A percentile compares a stretch with the other conserved stretches of the same genome.
These are phyloP conservation scores for Penicillium sp. DNA, from an alignment of 2,329 filamentous ascomycete species.

Conservation along the genomic window DNA sequence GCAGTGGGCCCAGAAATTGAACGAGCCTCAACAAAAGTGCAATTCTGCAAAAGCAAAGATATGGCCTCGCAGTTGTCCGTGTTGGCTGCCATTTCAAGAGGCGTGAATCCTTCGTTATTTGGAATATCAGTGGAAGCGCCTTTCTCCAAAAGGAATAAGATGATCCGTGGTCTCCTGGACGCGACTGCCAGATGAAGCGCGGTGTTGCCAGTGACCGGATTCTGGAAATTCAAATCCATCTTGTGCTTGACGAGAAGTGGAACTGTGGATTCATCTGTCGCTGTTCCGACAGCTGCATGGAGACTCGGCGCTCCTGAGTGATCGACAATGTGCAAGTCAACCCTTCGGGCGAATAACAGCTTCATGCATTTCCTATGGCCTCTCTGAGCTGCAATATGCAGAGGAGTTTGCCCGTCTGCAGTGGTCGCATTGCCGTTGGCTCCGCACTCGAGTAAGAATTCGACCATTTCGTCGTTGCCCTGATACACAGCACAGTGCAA, in stretches of 20 bases:
- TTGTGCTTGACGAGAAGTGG: conserved; percentile 30
- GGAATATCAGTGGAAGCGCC: conserved; percentile 24
- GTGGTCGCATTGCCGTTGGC: conserved; percentile 27
- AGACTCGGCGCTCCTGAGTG: conserved; percentile 22
- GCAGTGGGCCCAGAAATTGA: conserved; percentile 25
- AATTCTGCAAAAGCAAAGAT: conserved; percentile 26
- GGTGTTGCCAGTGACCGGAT: conserved; percentile 26
- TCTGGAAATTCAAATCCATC: conserved; percentile 26
- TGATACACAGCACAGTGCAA: conserved; percentile 31
- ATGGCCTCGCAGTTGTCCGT: conserved; percentile 33
- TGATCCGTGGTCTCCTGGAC: conserved; percentile 24
- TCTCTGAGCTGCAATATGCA: conserved; percentile 29
- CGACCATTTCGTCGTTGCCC: conserved; percentile 32
- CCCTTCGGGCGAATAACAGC: conserved; percentile 16
- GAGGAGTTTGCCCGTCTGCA: conserved; percentile 29
- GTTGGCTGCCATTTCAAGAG: conserved; percentile 30
- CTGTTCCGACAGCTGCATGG: conserved; percentile 30
- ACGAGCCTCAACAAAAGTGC: conserved; percentile 25
- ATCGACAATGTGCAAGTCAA: conserved; percentile 19
- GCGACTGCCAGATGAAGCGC: conserved; percentile 30
- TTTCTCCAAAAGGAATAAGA: conserved; percentile 30
- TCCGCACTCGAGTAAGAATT: conserved; percentile 27
- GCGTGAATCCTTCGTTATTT: conserved; percentile 27
- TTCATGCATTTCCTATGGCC: conserved; percentile 31
- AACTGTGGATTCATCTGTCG: conserved; percentile 29